Evolutionary conservation across 495 filamentous ascomycete species (phyloP).

Genomic region (Tuber borchii): DNA sequence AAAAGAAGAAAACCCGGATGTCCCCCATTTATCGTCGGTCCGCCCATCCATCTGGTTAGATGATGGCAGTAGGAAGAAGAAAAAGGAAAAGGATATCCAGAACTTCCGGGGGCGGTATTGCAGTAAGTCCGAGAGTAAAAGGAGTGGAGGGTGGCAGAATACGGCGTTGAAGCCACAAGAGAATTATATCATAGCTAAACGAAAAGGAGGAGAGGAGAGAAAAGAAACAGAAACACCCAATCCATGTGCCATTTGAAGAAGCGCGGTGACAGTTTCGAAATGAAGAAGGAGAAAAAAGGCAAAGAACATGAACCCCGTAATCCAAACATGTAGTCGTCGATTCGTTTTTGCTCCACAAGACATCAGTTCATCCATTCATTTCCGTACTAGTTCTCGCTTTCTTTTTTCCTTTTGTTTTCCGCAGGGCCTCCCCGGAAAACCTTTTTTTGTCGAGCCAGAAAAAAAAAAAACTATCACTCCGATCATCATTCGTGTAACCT

Average conservation of each 20-base stretch:
- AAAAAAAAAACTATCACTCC: not conserved
- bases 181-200: not conserved
- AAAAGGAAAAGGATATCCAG: not conserved
- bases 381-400: constrained; percentile 7
- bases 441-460: not conserved
- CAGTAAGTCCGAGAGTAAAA: not conserved
- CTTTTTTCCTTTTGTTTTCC: not conserved
- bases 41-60: not conserved
- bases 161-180: not conserved
- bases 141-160: not conserved
- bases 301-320: not conserved
- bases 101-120: not conserved
- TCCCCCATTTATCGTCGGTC: not conserved
- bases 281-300: not conserved
- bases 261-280: not conserved
- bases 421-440: not conserved
- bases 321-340: constrained; percentile 4
- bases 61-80: not conserved
- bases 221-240: constrained; percentile 19
- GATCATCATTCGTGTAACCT: not conserved
- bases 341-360: constrained; percentile 10
- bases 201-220: not conserved
- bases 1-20: constrained; percentile 4
- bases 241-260: constrained; percentile 15
- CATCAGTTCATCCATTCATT: constrained; percentile 11